Percentiles rank a stretch among this genome's conserved stretches.
These are phyloP conservation scores for Castanea sativa DNA, from an alignment of 306 rosid genomes.

Conservation along the genomic window DNA sequence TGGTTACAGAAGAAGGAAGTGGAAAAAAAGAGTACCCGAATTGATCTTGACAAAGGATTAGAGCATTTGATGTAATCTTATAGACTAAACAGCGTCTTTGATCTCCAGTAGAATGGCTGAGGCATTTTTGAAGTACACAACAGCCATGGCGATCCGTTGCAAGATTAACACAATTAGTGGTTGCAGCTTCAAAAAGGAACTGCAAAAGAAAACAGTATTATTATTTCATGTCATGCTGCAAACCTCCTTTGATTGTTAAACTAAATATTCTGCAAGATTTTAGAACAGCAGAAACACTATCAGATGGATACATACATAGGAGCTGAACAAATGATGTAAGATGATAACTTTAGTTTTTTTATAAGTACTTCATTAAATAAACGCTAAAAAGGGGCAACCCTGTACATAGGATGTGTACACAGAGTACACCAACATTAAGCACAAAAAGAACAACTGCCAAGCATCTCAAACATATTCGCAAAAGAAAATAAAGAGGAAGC, in stretches of 20 bases:
- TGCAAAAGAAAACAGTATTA: constrained; percentile 23
- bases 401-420: too few species aligned
- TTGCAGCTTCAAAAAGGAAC: constrained; percentile 56
- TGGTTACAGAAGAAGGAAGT: background rate
- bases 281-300: background rate
- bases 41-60: constrained; percentile 54
- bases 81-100: constrained; percentile 31
- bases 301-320: background rate
- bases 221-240: background rate
- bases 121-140: constrained; percentile 62
- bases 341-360: background rate
- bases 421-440: too few species aligned
- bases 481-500: too few species aligned
- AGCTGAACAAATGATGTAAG: background rate
- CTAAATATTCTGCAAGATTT: background rate
- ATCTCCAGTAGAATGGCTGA: constrained; percentile 36
- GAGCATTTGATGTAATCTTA: constrained; percentile 44
- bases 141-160: constrained; percentile 62
- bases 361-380: too few species aligned
- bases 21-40: constrained; percentile 42
- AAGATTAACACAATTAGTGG: constrained; percentile 47
- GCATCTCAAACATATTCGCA: too few species aligned
- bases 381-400: too few species aligned
- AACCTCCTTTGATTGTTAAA: background rate
- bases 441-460: too few species aligned